These are phyloP conservation scores for Sclerotinia minor DNA, from an alignment of 2,329 filamentous ascomycete species.

Conservation along the genomic window DNA sequence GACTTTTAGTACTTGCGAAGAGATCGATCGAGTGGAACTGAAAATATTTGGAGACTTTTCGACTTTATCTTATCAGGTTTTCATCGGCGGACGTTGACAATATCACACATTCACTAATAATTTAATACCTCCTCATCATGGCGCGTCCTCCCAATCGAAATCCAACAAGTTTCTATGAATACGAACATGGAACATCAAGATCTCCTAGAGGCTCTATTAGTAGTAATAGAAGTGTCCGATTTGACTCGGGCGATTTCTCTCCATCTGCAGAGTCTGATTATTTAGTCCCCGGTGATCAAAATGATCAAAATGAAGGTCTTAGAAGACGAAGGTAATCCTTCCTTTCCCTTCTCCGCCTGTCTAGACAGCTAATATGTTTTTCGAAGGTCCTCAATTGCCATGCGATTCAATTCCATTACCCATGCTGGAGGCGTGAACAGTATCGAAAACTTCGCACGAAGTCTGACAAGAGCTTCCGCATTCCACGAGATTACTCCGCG, in stretches of 20 bases:
- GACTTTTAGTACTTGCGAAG: not conserved
- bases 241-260: conserved; percentile 30
- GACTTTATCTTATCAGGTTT: not conserved
- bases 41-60: not conserved
- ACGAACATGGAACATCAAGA: conserved; percentile 39
- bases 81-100: not conserved
- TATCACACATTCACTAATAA: not conserved
- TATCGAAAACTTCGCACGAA: conserved; percentile 88
- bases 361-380: conserved; percentile 9
- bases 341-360: not conserved
- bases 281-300: conserved; percentile 3
- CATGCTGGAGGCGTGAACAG: conserved; percentile 90
- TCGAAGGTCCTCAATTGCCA: conserved; percentile 58
- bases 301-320: conserved; percentile 26
- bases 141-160: conserved; percentile 28
- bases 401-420: conserved; percentile 57
- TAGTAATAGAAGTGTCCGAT: conserved; percentile 37
- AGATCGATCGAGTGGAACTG: not conserved
- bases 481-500: conserved; percentile 87
- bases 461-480: conserved; percentile 85
- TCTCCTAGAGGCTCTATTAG: conserved; percentile 39
- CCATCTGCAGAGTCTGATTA: conserved; percentile 16
- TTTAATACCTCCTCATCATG: conserved; percentile 5
- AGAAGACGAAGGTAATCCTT: conserved; percentile 38
- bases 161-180: conserved; percentile 41